These are phyloP conservation scores for Neonectria coccinea DNA, from an alignment of 2,329 filamentous ascomycete species.

Conservation along the genomic window DNA sequence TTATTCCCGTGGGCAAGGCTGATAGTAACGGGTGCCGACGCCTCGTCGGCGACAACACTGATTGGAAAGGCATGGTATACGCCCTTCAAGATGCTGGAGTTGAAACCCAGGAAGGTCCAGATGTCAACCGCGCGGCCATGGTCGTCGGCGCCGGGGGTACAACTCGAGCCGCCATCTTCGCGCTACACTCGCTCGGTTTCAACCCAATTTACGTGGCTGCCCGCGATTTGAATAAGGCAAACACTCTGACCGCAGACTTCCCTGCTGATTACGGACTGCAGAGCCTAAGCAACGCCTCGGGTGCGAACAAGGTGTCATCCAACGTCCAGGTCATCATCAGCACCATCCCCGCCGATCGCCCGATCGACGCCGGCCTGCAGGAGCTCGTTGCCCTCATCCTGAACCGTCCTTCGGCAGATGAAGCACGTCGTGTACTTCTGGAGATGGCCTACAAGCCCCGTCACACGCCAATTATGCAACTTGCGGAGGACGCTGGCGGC, in stretches of 20 bases:
- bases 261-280: constrained; percentile 77
- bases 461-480: constrained; percentile 84
- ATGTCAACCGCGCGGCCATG: constrained; percentile 77
- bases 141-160: constrained; percentile 94
- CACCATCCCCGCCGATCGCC: constrained; percentile 89
- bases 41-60: constrained; percentile 90
- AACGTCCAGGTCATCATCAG: constrained; percentile 77
- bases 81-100: constrained; percentile 79
- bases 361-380: constrained; percentile 79
- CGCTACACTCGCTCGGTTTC: constrained; percentile 85
- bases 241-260: constrained; percentile 77
- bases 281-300: constrained; percentile 64
- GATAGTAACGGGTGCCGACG: constrained; percentile 58
- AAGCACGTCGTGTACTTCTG: constrained; percentile 71
- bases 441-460: constrained; percentile 98
- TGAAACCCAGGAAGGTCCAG: constrained; percentile 47
- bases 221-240: constrained; percentile 76
- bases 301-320: constrained; percentile 64
- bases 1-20: constrained; percentile 69
- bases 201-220: constrained; percentile 89
- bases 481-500: constrained; percentile 76
- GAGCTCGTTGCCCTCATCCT: constrained; percentile 70
- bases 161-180: constrained; percentile 89
- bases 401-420: constrained; percentile 52
- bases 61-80: constrained; percentile 92